A percentile compares a stretch with the other conserved stretches of the same genome.
Evolutionary conservation across 148 eudicot species (phyloP).

Genomic region (Rhododendron vialii): DNA sequence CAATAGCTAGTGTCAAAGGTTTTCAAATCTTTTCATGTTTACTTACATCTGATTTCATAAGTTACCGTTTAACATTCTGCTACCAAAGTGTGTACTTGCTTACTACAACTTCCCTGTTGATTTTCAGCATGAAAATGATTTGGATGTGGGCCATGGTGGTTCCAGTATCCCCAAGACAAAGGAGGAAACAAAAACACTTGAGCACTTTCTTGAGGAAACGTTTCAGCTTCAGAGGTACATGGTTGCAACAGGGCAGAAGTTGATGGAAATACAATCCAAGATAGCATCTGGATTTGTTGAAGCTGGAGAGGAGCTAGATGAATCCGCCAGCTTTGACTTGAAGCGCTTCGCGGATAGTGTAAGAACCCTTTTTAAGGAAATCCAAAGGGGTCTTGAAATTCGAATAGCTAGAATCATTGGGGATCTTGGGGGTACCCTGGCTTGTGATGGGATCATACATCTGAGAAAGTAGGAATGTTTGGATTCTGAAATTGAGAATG

Average conservation of each 20-base stretch:
- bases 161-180: constrained; percentile 35
- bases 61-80: not conserved
- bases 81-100: not conserved
- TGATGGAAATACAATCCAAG: constrained; percentile 71
- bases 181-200: constrained; percentile 60
- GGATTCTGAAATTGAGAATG: not conserved
- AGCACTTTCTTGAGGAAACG: constrained; percentile 81
- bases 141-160: constrained; percentile 30
- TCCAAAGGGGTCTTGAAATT: constrained; percentile 87
- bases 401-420: constrained; percentile 78
- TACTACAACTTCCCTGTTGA: not conserved
- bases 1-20: not conserved
- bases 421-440: constrained; percentile 83
- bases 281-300: constrained; percentile 52
- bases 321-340: constrained; percentile 55
- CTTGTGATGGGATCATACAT: constrained; percentile 75
- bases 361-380: constrained; percentile 59
- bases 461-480: constrained; percentile 28
- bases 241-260: constrained; percentile 90
- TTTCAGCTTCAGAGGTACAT: constrained; percentile 85
- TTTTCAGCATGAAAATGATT: constrained; percentile 57
- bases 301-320: constrained; percentile 33
- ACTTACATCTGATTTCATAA: not conserved
- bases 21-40: not conserved
- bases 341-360: constrained; percentile 71